Base-by-base conservation (phyloP, 345 rosid species). In the Populus pruinosa region DNA sequence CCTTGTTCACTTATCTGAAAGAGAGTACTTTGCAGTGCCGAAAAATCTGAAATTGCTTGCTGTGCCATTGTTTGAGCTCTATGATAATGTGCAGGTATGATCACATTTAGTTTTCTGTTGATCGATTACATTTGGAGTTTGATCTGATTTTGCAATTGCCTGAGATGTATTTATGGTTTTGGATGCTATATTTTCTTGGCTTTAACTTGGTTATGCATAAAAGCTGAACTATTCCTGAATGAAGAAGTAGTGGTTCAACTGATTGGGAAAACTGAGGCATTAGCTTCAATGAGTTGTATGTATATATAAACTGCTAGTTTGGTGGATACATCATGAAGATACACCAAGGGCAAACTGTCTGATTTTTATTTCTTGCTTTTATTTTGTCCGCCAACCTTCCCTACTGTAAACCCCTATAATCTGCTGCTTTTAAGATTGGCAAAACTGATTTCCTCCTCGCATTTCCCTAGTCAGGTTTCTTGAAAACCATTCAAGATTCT, bases 11-110 rank as follows among this genome's bases (percentile, higher is more conserved):
- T 87, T 94, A 88, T 91, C 98, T 82, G 98, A 94, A 84, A 90
- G 94, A 84, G 98, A 96, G 82, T 96, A 94, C 87, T 94, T 94
- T 81, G 97, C 97, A 1, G 98, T 96, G 77, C 99, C 98, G 64
- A 92, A 94, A 81, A 96, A 96, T 85, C 89, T 94, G 93, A 92
- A 96, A 73, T 92, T 96, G 85, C 95, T 94, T 77, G 98, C 97
- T 20, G 97, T 94, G 49, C 98, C 99, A 0, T 82, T 96, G 87
- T 94, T 94, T 78, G 99, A 94, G 84, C 99, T 96, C 80, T 91
- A 94, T 67, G 97, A 96, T 84, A 94, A 96, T 62, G 97, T 91
- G 80, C 96, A 94, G 91, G 99, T 94, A 83, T 61, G 71, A 23
- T 36, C 18, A 18, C 12, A 27, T 67, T 8, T 71, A 23, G 38